Evolutionary conservation across 2,329 filamentous ascomycete species (phyloP).

Genomic region (Microdochium paspali): DNA sequence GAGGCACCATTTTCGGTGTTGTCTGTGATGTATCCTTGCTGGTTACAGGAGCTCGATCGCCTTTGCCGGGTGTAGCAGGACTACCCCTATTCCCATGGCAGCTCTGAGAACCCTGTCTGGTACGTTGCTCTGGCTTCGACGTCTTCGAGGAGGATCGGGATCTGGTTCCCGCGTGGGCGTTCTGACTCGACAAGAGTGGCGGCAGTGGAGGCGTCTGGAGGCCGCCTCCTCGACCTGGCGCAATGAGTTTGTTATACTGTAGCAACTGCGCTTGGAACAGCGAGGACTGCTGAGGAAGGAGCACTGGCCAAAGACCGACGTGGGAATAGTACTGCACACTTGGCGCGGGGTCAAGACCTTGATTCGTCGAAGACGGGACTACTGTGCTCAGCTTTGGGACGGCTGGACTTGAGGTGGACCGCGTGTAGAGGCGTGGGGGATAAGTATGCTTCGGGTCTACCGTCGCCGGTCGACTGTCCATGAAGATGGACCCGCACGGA

Average conservation of each 20-base stretch:
- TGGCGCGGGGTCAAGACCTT: constrained; percentile 7
- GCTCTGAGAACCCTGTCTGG: constrained; percentile 39
- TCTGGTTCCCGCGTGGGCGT: constrained; percentile 45
- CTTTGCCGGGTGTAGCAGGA: constrained; percentile 40
- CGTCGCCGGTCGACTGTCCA: constrained; percentile 40
- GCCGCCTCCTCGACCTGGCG: constrained; percentile 43
- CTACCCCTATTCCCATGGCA: constrained; percentile 57
- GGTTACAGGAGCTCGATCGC: constrained; percentile 52
- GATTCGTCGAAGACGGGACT: constrained; percentile 12
- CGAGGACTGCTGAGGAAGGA: constrained; percentile 49
- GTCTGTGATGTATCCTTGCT: constrained; percentile 36
- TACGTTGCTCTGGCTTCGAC: constrained; percentile 42
- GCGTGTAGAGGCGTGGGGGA: constrained; percentile 29
- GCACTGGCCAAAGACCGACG: constrained; percentile 45
- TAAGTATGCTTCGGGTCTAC: constrained; percentile 39
- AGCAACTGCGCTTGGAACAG: constrained; percentile 53
- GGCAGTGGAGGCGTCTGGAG: constrained; percentile 46
- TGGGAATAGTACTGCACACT: constrained; percentile 15
- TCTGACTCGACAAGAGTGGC: constrained; percentile 44
- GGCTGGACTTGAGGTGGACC: constrained; percentile 22
- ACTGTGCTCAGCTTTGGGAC: constrained; percentile 19
- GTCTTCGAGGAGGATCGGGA: constrained; percentile 52
- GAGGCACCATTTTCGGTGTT: constrained; percentile 34
- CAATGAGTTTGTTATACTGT: constrained; percentile 57
- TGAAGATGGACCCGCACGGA: constrained; percentile 20